Evolutionary conservation across 306 rosid species (phyloP), one percentile per base, ranked within the genome.

Genomic region (Gynostemma pentaphyllum): DNA sequence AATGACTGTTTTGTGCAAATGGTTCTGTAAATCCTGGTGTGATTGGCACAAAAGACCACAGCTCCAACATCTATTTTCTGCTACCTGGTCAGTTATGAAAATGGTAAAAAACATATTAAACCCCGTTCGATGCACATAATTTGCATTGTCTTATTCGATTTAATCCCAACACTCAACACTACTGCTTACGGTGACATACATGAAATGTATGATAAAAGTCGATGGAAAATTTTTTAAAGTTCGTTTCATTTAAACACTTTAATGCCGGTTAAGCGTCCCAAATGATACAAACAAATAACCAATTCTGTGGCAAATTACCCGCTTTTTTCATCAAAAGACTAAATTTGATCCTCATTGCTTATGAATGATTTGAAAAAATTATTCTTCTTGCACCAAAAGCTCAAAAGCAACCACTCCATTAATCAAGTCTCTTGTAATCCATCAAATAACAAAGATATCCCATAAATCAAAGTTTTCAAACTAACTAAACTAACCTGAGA

Each of bases 11-110:
- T 82, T 78, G 62, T 92, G 99, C 67, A 82, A 76, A 83, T 92
- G 96, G 71, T 78, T 74, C 74, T 41, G 88, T 29, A 86, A 74
- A 44, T 81, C 87, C 52, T 70, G 71, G 51, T 70, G 77, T 70
- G 90, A 82, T 30, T 65, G 70, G 29, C 75, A 82, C n/a, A 61
- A 62, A 45, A 78, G 64, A 52, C 90, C 90, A 32, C 95, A 92
- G 66, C 75, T 82, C 99, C 99, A 92, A 76, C 96, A 88, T 68
- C 54, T 84, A 63, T 62, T 78, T 60, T 88, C 77, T 5, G 84
- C 82, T 39, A 88, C 99, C 96, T 92, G 74, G 60, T 59, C 39
- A 8, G 36, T 48, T 9, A 75, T 39, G 54, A 11, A 68, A 56
- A 19, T 42, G 37, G 39, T 13, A 1, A 2, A 54, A 16, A 29